A percentile compares a stretch with the other conserved stretches of the same genome.
These are phyloP conservation scores for Pseudonectria buxi DNA, from an alignment of 2,329 filamentous ascomycete genomes.

Conservation along the genomic window DNA sequence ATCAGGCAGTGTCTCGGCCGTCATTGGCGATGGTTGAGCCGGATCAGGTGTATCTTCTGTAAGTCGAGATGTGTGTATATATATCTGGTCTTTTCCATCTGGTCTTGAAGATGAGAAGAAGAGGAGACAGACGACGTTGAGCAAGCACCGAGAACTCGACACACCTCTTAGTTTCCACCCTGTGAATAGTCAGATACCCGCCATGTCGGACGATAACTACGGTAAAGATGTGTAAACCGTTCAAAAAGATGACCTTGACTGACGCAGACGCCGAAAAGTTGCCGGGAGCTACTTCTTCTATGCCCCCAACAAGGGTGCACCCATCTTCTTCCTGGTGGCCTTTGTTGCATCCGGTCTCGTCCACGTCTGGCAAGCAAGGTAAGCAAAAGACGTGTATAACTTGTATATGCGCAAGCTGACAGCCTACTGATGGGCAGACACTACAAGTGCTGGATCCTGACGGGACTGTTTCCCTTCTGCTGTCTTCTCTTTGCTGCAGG, in stretches of 20 bases:
- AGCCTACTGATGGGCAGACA: constrained; percentile 28
- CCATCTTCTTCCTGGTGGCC: constrained; percentile 39
- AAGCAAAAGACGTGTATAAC: too few species aligned
- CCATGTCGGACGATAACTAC: constrained; percentile 26
- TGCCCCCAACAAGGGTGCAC: constrained; percentile 40
- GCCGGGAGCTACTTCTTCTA: constrained; percentile 40
- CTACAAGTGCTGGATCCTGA: constrained; percentile 51
- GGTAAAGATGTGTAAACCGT: constrained; percentile 11
- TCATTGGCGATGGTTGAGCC: too few species aligned
- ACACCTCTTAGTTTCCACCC: too few species aligned
- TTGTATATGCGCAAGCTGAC: neutral
- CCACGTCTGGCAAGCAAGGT: constrained; percentile 42
- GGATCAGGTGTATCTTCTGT: too few species aligned
- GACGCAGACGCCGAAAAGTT: constrained; percentile 23
- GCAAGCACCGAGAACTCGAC: too few species aligned
- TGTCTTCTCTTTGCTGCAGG: constrained; percentile 48
- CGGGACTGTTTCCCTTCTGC: constrained; percentile 47
- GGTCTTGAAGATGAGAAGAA: too few species aligned
- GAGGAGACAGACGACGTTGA: neutral
- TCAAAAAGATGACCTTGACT: neutral
- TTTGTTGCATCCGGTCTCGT: constrained; percentile 31
- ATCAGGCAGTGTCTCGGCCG: too few species aligned
- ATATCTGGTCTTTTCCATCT: too few species aligned
- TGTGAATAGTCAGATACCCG: too few species aligned
- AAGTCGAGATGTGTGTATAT: too few species aligned